Conservation (phyloP, 2,329 filamentous ascomycete genomes). For the Phialophora tarda region DNA sequence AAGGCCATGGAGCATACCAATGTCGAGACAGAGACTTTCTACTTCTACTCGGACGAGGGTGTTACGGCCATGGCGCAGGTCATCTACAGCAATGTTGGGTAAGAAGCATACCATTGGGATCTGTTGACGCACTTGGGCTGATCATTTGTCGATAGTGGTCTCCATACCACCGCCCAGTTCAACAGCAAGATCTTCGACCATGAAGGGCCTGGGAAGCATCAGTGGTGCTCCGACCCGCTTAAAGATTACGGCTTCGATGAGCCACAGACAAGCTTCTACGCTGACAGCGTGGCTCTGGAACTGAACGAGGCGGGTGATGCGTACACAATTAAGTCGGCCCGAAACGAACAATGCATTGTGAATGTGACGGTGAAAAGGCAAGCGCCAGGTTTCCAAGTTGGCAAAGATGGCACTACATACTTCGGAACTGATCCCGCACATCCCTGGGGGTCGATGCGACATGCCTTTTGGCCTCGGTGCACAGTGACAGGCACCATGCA, state of each 20-base stretch:
- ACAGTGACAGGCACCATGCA: slow-evolving; percentile 80
- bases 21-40: slow-evolving; percentile 96
- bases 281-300: slow-evolving; percentile 81
- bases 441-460: slow-evolving; percentile 91
- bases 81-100: slow-evolving; percentile 98
- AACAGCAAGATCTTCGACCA: slow-evolving; percentile 89
- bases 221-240: slow-evolving; percentile 85
- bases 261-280: slow-evolving; percentile 81
- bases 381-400: slow-evolving; percentile 81
- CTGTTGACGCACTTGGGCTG: slow-evolving; percentile 17
- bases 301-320: slow-evolving; percentile 80
- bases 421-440: slow-evolving; percentile 84
- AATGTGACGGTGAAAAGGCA: slow-evolving; percentile 80
- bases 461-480: slow-evolving; percentile 93
- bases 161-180: slow-evolving; percentile 91
- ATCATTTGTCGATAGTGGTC: slow-evolving; percentile 64
- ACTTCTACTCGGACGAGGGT: slow-evolving; percentile 80
- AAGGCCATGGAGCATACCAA: slow-evolving; percentile 77
- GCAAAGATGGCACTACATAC: slow-evolving; percentile 79
- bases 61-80: slow-evolving; percentile 81
- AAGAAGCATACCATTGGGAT: slow-evolving; percentile 48
- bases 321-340: slow-evolving; percentile 90
- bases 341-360: slow-evolving; percentile 78
- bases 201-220: slow-evolving; percentile 71
- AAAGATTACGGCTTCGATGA: slow-evolving; percentile 82